Evolutionary conservation across 352 stramenopile genomes (phyloP), one percentile per base, ranked within the genome.

Genomic region (Phytophthora constricta): DNA sequence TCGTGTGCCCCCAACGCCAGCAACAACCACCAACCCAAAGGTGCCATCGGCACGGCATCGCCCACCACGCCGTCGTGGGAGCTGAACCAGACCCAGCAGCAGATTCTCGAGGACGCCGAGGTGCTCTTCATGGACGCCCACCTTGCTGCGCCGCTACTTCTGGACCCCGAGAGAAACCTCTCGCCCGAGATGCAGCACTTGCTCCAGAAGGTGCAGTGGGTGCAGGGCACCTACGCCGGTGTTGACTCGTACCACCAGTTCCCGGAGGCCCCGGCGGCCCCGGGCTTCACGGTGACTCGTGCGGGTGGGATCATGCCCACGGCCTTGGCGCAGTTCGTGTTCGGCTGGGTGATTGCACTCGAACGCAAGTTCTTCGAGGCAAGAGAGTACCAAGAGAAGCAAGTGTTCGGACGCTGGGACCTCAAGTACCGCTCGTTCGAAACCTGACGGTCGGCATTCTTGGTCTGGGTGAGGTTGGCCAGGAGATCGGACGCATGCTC

Each of bases 401-500:
- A 62, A 20, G 45, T 75, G 3, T 84, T 77, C 28, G 73, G 53
- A n/a, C 72, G 76, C 46, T 62, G 53, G 49, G 58, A 79, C 19
- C 64, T 82, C 23, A 72, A 68, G 26, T 84, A 84, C 52, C 75
- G 74, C 9, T 74, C 74, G 2, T 85, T 74, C 62, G 59, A 5
- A 43, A 78, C 9, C 23, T 91, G 43, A 89, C 79, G 3, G 62
- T 91, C 17, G 80, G 80, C 2, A 77, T 91, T 20, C 72, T 91
- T 22, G 83, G 83, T 1, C 67, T 91, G 5, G 83, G 82, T 13
- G 79, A 87, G 20, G 81, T 91, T 22, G 83, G 83, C 33, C 76
- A 89, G 52, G 79, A 77, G 42, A 86, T 90, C 43, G 83, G 80
- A 17, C 72, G 62, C 14, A 64, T 74, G 22, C 49, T 89, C 49